Percentiles rank a stretch among this genome's conserved stretches.
These are phyloP conservation scores for Melampsora larici-populina DNA, from an alignment of 1,284 basidiomycete species.

Conservation along the genomic window DNA sequence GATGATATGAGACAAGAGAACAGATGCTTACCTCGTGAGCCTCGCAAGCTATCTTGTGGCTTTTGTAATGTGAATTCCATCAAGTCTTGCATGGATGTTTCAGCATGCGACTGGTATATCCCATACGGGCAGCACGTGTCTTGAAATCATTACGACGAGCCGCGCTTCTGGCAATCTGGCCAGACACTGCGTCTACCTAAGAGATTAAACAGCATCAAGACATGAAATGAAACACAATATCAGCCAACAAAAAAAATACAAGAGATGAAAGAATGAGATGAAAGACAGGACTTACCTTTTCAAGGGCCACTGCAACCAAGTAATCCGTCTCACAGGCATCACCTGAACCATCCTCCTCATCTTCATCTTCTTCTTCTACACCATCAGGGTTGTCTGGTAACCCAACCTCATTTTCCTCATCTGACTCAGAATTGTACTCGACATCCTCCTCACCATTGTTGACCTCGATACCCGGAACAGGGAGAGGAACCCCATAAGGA, in stretches of 20 bases:
- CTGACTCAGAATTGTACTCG: neutral
- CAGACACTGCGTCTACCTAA: no score
- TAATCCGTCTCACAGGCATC: no score
- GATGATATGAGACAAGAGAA: no score
- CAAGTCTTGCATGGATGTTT: neutral
- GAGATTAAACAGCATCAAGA: neutral
- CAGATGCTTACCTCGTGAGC: neutral
- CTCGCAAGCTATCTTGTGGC: neutral
- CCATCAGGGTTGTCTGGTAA: no score
- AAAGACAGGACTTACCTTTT: neutral
- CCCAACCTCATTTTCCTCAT: neutral
- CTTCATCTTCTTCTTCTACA: no score
- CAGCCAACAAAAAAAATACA: no score
- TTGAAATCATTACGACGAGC: neutral
- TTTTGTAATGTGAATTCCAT: slow-evolving; percentile 9
- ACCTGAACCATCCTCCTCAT: no score
- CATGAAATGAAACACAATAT: neutral
- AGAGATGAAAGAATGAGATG: no score
- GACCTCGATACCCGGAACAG: neutral
- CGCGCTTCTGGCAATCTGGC: no score
- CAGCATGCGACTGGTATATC: neutral
- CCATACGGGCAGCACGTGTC: neutral
- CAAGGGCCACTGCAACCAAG: no score
- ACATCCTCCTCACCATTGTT: neutral
- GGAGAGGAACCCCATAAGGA: neutral